A percentile compares a stretch with the other conserved stretches of the same genome.
These are phyloP conservation scores for Delonix regia DNA, from an alignment of 306 rosid species.

Conservation along the genomic window DNA sequence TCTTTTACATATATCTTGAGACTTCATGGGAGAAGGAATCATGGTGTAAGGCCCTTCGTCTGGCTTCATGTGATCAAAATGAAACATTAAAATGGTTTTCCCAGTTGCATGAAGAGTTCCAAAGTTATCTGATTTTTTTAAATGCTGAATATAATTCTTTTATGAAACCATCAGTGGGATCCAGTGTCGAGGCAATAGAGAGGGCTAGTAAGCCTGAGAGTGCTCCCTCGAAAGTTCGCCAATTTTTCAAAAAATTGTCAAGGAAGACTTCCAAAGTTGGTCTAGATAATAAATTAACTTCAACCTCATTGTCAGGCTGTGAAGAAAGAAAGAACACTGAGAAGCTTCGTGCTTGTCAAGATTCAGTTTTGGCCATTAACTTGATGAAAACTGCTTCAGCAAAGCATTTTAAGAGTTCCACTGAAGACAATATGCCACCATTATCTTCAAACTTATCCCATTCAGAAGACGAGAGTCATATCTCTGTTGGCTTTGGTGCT, in stretches of 20 bases:
- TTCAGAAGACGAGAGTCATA: constrained; percentile 54
- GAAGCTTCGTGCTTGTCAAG: constrained; percentile 53
- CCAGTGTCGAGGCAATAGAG: constrained; percentile 58
- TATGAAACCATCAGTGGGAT: constrained; percentile 69
- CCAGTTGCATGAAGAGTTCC: constrained; percentile 74
- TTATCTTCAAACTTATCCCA: constrained; percentile 38
- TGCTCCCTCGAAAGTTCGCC: constrained; percentile 76
- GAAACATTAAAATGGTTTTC: constrained; percentile 61
- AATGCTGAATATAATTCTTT: constrained; percentile 67
- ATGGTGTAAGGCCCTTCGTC: constrained; percentile 96
- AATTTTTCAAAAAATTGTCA: constrained; percentile 65
- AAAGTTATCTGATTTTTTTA: constrained; percentile 67
- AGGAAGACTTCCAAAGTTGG: constrained; percentile 69
- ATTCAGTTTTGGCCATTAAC: constrained; percentile 50
- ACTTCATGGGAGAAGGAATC: constrained; percentile 98
- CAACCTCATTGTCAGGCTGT: constrained; percentile 48
- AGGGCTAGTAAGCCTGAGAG: constrained; percentile 59
- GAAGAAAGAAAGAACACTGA: constrained; percentile 65
- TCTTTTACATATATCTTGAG: constrained; percentile 74
- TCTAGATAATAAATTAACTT: constrained; percentile 58
- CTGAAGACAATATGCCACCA: constrained; percentile 48
- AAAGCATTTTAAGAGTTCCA: constrained; percentile 47
- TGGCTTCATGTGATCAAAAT: constrained; percentile 66
- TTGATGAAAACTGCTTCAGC: constrained; percentile 46
- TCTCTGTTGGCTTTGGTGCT: constrained; percentile 46